A percentile compares a stretch with the other conserved stretches of the same genome.
phyloP scores from a whole-genome alignment of 148 eudicot genomes.

The Dysphania ambrosioides region DNA sequence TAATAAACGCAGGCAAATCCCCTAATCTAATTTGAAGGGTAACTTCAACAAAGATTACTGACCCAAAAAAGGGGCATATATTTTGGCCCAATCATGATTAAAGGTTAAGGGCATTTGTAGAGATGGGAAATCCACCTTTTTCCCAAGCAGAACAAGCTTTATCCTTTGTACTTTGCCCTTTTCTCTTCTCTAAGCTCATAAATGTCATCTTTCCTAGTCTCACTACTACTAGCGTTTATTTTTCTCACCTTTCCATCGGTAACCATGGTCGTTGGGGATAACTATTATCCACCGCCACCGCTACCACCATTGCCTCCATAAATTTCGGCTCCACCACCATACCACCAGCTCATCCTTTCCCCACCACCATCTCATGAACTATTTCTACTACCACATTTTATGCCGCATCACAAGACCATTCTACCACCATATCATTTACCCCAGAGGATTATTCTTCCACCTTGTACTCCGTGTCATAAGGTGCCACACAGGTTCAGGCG shows the following conservation, averaged over 20 bases:
- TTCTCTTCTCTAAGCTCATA: too few species aligned
- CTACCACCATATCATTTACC: conserved; percentile 25
- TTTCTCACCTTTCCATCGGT: conserved; percentile 21
- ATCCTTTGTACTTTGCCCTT: neutral
- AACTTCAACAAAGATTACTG: conserved; percentile 28
- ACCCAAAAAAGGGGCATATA: conserved; percentile 16
- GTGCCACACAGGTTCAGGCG: conserved; percentile 18
- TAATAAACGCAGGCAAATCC: neutral
- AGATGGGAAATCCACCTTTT: conserved; percentile 7
- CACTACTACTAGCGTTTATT: conserved; percentile 21
- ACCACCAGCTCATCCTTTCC: conserved; percentile 13
- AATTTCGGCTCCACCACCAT: neutral
- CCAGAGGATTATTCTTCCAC: conserved; percentile 27
- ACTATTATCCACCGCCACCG: conserved; percentile 5
- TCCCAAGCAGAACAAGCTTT: neutral
- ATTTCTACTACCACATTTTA: conserved; percentile 28
- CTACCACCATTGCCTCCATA: neutral
- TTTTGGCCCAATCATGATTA: conserved; percentile 23
- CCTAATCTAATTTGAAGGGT: conserved; percentile 15
- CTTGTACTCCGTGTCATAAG: conserved; percentile 23
- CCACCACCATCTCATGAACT: conserved; percentile 30
- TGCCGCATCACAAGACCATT: conserved; percentile 26
- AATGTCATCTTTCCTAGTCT: conserved; percentile 25
- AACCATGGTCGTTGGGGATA: neutral
- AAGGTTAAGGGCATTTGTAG: conserved; percentile 8